Base-by-base conservation (phyloP, 768 basidiomycete genomes). In the Tricholomella constricta region DNA sequence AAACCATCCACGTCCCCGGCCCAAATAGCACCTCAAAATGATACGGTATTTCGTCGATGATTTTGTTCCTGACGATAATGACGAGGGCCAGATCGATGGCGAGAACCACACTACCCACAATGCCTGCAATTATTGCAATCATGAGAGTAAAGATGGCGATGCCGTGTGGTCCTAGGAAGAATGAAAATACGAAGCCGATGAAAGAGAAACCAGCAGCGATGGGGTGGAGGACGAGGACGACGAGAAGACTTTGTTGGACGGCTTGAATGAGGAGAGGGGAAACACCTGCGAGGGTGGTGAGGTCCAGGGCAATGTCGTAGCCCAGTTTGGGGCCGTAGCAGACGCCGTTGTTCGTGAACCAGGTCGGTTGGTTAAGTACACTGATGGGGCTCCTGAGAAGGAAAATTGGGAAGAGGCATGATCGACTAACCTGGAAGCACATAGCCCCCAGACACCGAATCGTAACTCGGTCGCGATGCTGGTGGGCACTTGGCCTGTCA, bases 401-500 rank as follows among this genome's bases (percentile, higher is more conserved):
- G 20, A 40, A 37, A 12, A 34, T 3, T 20, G 35, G 37, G 26
- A 19, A 17, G 11, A 14, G 10, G 58, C 19, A 38, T 20, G 47
- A 59, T 63, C 26, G n/a, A 73, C 64, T 5, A 61, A 61, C 34
- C 68, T 71, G 1, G 72, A 69, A 1, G 84, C 84, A 68, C 92
- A 94, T 31, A 86, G 76, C 1, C 92, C 92, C 87, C 91, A 93
- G 5, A 92, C 85, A 3, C 92, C 92, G 55, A 92, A 87, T 31
- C 82, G 78, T 9, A 91, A 68, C 58, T 77, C 72, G 3, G 83
- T 85, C 25, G 84, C 83, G 11, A 83, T 68, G 54, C 76, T 75
- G 10, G 85, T 83, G 29, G 63, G 58, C 2, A 77, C 75, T 44
- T 70, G 65, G 36, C 51, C 60, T 0, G 58, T 55, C 7, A 62